Base-by-base conservation (phyloP, 805 yeast species). In the Groenewaldozyma salmanticensis region DNA sequence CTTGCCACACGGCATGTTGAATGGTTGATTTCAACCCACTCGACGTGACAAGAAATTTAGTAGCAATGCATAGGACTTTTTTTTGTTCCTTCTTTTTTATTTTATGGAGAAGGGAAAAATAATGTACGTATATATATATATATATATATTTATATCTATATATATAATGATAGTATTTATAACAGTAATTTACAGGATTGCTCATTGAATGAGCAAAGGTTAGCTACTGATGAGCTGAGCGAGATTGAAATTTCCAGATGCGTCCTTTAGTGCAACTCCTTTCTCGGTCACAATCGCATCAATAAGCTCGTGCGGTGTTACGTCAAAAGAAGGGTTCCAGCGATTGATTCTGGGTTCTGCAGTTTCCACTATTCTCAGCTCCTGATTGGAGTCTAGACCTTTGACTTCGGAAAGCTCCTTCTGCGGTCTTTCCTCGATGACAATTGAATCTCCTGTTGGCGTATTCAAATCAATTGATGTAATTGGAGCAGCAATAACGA, bases 261-360 rank as follows among this genome's bases (percentile, higher is more conserved):
- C n/a, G n/a, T n/a, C n/a, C n/a, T n/a, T n/a, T n/a, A n/a, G n/a
- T n/a, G n/a, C n/a, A 2, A 69, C 77, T 2, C 74, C 73, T 41
- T 75, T 74, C 62, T 90, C 97, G 1, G 96, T 90, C 27, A 90
- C 85, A 45, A 92, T 86, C 44, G 86, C 83, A 56, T 87, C 96
- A 41, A 90, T 87, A 31, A 81, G 64, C 35, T 70, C 71, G 52
- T 79, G 78, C 0, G 95, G 95, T 2, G 97, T 86, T 13, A 92
- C 86, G 56, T 90, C 98, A 54, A 90, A 90, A 0, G 96, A 81
- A 1, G 98, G 98, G 54, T 92, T 92, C 96, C 96, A 90, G 1
- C 87, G 95, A 3, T 70, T 65, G 24, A 88, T 80, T 0, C 81
- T 82, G 1, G 82, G 81, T 2, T 97, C 92, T 1, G 96, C 95